phyloP scores from a whole-genome alignment of 371 early-diverging fungal genomes.

The Syncephalastrum monosporum region DNA sequence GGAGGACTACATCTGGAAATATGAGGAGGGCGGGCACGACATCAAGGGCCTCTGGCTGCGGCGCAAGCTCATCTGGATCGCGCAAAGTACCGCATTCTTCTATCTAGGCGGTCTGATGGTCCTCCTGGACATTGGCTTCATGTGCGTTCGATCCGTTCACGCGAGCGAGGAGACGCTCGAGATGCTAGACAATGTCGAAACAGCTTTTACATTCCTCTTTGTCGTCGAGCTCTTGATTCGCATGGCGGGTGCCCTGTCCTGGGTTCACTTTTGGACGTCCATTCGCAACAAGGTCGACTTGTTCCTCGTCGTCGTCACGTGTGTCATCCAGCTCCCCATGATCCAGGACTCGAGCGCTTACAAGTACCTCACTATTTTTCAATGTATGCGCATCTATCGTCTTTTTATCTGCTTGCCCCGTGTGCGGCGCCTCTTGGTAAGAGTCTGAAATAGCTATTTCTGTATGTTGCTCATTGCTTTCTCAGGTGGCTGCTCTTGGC shows the following conservation, averaged over 20 bases:
- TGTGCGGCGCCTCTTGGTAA: slow-evolving; percentile 49
- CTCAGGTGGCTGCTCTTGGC: slow-evolving; percentile 41
- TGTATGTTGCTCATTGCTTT: not conserved
- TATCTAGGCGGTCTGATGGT: slow-evolving; percentile 52
- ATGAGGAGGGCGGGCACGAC: slow-evolving; percentile 33
- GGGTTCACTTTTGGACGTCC: slow-evolving; percentile 51
- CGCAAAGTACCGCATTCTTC: slow-evolving; percentile 45
- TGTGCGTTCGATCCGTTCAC: slow-evolving; percentile 54
- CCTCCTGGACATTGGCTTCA: slow-evolving; percentile 42
- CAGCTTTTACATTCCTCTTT: slow-evolving; percentile 52
- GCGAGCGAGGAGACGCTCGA: slow-evolving; percentile 34
- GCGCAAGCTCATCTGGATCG: slow-evolving; percentile 36
- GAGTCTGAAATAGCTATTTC: not conserved
- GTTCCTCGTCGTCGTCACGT: slow-evolving; percentile 50
- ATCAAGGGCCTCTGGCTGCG: slow-evolving; percentile 30
- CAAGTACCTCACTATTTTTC: slow-evolving; percentile 58
- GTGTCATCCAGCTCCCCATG: slow-evolving; percentile 53
- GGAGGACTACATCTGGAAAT: slow-evolving; percentile 43
- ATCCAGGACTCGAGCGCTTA: slow-evolving; percentile 49
- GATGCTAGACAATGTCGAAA: slow-evolving; percentile 45
- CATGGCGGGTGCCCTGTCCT: slow-evolving; percentile 44
- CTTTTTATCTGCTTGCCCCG: slow-evolving; percentile 57
- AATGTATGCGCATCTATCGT: slow-evolving; percentile 50
- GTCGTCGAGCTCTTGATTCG: slow-evolving; percentile 51
- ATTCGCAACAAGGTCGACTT: slow-evolving; percentile 50